A percentile compares a stretch with the other conserved stretches of the same genome.
Conservation (phyloP, 2,329 filamentous ascomycete genomes). For the Pseudohalonectria lignicola region DNA sequence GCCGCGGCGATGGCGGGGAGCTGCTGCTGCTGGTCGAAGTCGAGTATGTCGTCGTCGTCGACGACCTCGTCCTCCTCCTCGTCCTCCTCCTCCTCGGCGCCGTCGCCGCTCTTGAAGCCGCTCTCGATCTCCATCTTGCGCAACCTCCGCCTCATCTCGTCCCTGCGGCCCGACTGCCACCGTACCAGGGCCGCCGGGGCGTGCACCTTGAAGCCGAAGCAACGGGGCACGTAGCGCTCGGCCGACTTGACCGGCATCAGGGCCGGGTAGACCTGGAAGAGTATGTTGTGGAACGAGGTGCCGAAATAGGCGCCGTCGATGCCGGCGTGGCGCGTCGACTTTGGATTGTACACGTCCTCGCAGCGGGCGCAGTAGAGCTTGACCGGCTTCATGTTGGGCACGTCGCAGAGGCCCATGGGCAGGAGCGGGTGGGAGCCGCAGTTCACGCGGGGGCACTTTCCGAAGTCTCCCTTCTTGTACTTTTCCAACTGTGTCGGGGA, state of each 20-base stretch:
- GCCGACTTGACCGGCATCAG: slow-evolving; percentile 78
- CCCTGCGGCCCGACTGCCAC: slow-evolving; percentile 77
- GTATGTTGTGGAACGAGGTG: slow-evolving; percentile 95
- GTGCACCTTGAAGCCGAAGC: slow-evolving; percentile 95
- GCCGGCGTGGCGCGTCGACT: slow-evolving; percentile 86
- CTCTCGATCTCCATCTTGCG: slow-evolving; percentile 62
- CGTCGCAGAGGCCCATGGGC: slow-evolving; percentile 87
- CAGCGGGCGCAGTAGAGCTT: slow-evolving; percentile 96
- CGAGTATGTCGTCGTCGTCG: slow-evolving; percentile 14
- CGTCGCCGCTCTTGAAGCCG: slow-evolving; percentile 64
- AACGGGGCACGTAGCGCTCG: slow-evolving; percentile 74
- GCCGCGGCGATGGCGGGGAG: too few species aligned
- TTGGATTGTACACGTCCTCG: slow-evolving; percentile 98
- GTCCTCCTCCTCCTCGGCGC: slow-evolving; percentile 50
- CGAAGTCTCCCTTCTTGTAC: slow-evolving; percentile 96
- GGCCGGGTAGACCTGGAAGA: slow-evolving; percentile 95
- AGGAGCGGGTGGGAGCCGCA: slow-evolving; percentile 89
- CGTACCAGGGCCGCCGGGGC: slow-evolving; percentile 75
- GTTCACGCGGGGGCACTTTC: slow-evolving; percentile 93
- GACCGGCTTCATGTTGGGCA: slow-evolving; percentile 77
- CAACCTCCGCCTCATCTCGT: slow-evolving; percentile 72
- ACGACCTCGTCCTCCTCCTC: slow-evolving; percentile 35
- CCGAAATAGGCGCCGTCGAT: slow-evolving; percentile 99
- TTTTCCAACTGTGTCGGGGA: slow-evolving; percentile 67
- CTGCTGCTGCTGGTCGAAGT: slow-evolving; percentile 1